Evolutionary conservation across 805 yeast genomes (phyloP).

Genomic region (Kuraishia ogatae): DNA sequence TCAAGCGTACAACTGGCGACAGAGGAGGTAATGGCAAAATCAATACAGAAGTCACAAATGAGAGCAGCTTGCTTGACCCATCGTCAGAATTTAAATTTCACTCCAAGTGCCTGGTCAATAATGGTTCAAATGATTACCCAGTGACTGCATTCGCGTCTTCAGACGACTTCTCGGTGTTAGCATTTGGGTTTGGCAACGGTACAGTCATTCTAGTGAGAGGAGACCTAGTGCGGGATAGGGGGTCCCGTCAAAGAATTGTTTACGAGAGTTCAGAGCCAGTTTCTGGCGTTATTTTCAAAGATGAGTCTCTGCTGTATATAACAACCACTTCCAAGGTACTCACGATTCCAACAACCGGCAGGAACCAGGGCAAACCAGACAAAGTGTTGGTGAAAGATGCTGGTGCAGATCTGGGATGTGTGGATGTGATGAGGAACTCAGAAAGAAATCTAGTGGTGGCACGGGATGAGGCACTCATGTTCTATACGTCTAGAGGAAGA

Average conservation of each 20-base stretch:
- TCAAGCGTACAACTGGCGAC: conserved; percentile 17
- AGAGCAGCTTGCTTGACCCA: conserved; percentile 5
- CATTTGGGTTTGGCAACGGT: conserved; percentile 81
- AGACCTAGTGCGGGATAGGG: conserved; percentile 80
- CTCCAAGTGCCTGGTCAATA: conserved; percentile 52
- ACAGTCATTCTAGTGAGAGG: conserved; percentile 77
- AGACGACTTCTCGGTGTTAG: conserved; percentile 51
- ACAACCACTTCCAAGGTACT: conserved; percentile 68
- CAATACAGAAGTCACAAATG: conserved; percentile 6
- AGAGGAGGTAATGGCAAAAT: conserved; percentile 10
- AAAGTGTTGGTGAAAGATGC: conserved; percentile 32
- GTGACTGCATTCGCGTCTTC: conserved; percentile 55
- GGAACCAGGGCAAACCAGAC: conserved; percentile 59
- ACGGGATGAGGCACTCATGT: conserved; percentile 51
- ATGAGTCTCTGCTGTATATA: conserved; percentile 51
- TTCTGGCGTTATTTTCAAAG: conserved; percentile 61
- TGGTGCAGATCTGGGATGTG: conserved; percentile 45
- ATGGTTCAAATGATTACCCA: conserved; percentile 74
- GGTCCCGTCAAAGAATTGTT: conserved; percentile 77
- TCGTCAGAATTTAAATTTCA: conserved; percentile 36
- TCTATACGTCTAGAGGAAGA: conserved; percentile 48
- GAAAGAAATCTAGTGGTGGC: conserved; percentile 47
- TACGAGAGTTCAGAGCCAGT: conserved; percentile 73
- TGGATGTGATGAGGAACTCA: conserved; percentile 22
- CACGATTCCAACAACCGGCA: conserved; percentile 68